A percentile compares a stretch with the other conserved stretches of the same genome.
Evolutionary conservation across 768 basidiomycete species (phyloP).

Genomic region (Leucocoprinus sp.): DNA sequence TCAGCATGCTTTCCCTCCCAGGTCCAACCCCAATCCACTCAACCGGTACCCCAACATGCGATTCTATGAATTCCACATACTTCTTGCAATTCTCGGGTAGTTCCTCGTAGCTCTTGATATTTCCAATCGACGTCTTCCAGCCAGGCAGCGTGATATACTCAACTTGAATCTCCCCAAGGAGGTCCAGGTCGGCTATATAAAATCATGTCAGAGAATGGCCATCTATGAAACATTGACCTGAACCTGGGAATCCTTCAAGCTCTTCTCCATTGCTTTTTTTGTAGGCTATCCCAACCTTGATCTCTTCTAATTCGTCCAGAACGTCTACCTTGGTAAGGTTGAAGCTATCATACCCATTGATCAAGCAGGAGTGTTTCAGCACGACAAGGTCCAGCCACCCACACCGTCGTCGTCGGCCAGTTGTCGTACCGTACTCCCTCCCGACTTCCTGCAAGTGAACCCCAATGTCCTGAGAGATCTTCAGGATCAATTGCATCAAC

Average conservation of each 20-base stretch:
- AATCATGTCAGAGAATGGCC: neutral
- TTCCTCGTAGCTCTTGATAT: constrained; percentile 53
- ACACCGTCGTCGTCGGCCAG: constrained; percentile 86
- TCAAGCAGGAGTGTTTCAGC: constrained; percentile 81
- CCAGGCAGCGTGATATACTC: constrained; percentile 85
- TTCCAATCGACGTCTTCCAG: constrained; percentile 76
- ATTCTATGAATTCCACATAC: constrained; percentile 85
- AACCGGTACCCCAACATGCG: constrained; percentile 60
- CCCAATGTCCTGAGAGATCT: constrained; percentile 54
- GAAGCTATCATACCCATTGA: constrained; percentile 92
- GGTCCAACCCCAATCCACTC: constrained; percentile 95
- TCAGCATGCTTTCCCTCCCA: constrained; percentile 68
- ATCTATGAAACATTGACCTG: constrained; percentile 17
- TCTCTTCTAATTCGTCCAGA: constrained; percentile 74
- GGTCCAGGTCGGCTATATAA: constrained; percentile 69
- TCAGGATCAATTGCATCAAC: neutral
- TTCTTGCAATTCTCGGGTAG: constrained; percentile 79
- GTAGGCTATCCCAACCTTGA: constrained; percentile 85
- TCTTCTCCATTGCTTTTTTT: constrained; percentile 62
- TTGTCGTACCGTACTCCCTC: constrained; percentile 85
- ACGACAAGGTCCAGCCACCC: constrained; percentile 98
- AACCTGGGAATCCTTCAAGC: constrained; percentile 82
- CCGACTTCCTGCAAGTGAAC: constrained; percentile 91
- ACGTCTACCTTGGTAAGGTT: constrained; percentile 98
- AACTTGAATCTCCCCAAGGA: constrained; percentile 73